Conservation (phyloP, 768 basidiomycete genomes). For the Hygrocybe coccinea region DNA sequence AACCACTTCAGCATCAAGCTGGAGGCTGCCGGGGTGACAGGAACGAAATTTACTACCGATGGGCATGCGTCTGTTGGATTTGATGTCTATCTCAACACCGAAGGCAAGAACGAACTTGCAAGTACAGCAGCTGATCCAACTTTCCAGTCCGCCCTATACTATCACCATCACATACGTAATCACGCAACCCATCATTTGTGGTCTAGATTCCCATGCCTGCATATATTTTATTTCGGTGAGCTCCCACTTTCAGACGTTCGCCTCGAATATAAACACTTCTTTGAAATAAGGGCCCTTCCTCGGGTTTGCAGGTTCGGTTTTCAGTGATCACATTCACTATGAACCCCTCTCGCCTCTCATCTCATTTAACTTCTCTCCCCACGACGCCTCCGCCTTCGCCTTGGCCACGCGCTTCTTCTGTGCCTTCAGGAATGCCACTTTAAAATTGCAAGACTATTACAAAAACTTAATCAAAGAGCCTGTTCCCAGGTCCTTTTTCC, state of each 20-base stretch:
- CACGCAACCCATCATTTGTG: no score
- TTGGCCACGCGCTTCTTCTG: constrained; percentile 5
- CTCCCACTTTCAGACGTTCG: not conserved
- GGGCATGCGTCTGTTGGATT: not conserved
- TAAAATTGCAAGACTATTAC: constrained; percentile 1
- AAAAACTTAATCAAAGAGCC: not conserved
- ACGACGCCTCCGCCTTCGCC: not conserved
- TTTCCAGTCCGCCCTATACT: constrained; percentile 11
- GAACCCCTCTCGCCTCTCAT: constrained; percentile 7
- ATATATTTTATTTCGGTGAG: constrained; percentile 10
- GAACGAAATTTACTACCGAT: no score
- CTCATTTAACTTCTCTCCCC: constrained; percentile 4
- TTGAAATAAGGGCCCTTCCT: no score
- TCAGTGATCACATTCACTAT: constrained; percentile 9
- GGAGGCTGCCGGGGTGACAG: not conserved
- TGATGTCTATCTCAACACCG: constrained; percentile 2
- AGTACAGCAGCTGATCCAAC: constrained; percentile 11
- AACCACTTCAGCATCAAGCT: not conserved
- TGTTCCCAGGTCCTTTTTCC: no score
- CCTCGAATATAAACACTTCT: constrained; percentile 6
- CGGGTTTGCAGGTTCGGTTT: constrained; percentile 10
- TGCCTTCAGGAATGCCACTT: constrained; percentile 2
- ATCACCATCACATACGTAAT: no score
- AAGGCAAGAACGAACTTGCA: constrained; percentile 15
- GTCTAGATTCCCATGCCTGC: constrained; percentile 8